Evolutionary conservation across 805 yeast genomes (phyloP).

Genomic region (Zygoascus bituminiphila): DNA sequence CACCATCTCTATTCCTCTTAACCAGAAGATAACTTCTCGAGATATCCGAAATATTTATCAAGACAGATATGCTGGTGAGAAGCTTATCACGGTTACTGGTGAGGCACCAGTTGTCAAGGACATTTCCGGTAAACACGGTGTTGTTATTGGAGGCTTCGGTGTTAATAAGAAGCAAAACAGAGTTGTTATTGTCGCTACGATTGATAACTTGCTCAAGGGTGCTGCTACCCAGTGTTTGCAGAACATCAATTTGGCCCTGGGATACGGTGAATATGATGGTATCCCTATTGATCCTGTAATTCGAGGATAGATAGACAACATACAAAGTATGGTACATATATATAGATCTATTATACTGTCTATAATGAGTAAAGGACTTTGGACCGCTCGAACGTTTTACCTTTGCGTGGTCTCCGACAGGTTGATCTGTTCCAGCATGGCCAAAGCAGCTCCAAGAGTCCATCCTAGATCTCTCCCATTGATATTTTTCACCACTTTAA

Average conservation of each 20-base stretch:
- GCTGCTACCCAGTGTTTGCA: constrained; percentile 98
- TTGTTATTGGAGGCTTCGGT: constrained; percentile 91
- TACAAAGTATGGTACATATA: background rate
- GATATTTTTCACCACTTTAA: constrained; percentile 82
- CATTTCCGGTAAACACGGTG: constrained; percentile 90
- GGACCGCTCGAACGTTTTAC: background rate
- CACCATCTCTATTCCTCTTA: constrained; percentile 82
- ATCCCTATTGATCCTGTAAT: constrained; percentile 49
- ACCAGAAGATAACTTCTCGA: constrained; percentile 57
- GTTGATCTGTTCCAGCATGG: constrained; percentile 4
- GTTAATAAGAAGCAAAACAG: constrained; percentile 83
- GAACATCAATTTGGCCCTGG: constrained; percentile 83
- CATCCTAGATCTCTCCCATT: constrained; percentile 88
- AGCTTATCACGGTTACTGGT: constrained; percentile 74
- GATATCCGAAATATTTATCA: constrained; percentile 80
- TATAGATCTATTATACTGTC: background rate
- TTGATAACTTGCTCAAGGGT: constrained; percentile 92
- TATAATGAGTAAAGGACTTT: background rate
- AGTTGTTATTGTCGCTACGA: constrained; percentile 89
- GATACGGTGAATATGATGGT: constrained; percentile 91
- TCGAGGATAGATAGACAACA: constrained; percentile 12
- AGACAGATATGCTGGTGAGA: constrained; percentile 81
- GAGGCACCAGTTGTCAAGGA: constrained; percentile 92
- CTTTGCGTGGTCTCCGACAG: background rate
- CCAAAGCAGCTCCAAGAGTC: constrained; percentile 86